A percentile compares a stretch with the other conserved stretches of the same genome.
phyloP scores from a whole-genome alignment of 2,329 filamentous ascomycete species.

The Apiospora phragmitis region DNA sequence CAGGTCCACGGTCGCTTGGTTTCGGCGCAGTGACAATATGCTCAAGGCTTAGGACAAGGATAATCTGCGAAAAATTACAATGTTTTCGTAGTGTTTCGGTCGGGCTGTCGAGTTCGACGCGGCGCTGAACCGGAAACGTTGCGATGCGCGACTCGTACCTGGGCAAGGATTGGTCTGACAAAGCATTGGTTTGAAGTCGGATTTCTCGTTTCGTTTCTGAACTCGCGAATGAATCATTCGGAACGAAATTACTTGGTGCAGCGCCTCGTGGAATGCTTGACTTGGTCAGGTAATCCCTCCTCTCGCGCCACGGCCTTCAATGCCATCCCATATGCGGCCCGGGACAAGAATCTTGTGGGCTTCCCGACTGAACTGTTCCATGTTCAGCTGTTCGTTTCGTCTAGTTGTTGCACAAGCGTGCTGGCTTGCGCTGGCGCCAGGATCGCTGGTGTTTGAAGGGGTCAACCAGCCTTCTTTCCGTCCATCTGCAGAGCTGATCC shows the following conservation, averaged over 20 bases:
- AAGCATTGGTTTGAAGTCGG: neutral
- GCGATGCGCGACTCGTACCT: neutral
- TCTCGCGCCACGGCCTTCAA: neutral
- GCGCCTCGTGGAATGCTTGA: neutral
- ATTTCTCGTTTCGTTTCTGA: neutral
- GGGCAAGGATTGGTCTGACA: neutral
- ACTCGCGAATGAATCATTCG: neutral
- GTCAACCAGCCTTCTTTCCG: constrained; percentile 8
- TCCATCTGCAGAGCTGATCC: neutral
- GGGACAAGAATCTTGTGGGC: constrained; percentile 7
- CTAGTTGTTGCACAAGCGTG: neutral
- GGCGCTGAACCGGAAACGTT: neutral
- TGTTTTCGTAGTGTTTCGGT: too few relatives aligned
- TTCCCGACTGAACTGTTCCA: constrained; percentile 5
- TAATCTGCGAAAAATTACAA: neutral
- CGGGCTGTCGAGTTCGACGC: neutral
- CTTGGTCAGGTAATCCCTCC: neutral
- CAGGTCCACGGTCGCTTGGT: neutral
- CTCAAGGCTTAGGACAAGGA: neutral
- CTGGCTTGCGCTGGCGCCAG: neutral
- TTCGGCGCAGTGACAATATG: neutral
- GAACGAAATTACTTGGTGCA: too few relatives aligned
- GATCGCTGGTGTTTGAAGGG: neutral
- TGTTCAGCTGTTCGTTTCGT: neutral
- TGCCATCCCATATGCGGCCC: constrained; percentile 15